Evolutionary conservation across 2,329 filamentous ascomycete genomes (phyloP), one percentile per base, ranked within the genome.

Genomic region (Purpureocillium lavendulum): DNA sequence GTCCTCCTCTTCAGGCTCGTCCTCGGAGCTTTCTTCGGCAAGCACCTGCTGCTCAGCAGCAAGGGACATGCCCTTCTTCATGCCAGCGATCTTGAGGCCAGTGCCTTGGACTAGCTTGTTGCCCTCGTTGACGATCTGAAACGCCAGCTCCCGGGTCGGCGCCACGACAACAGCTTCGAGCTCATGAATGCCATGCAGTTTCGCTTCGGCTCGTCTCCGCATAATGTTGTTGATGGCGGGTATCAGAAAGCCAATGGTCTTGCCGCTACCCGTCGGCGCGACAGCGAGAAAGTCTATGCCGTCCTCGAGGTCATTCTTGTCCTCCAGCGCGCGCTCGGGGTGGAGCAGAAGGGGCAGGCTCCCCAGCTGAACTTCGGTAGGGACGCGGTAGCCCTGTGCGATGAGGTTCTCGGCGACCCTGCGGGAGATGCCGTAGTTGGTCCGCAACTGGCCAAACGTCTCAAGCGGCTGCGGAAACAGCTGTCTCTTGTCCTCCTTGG

Each of bases 201-300:
- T 59, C 49, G 70, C 62, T 30, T 69, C 63, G 1, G 71, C 67
- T 32, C 73, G 64, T 39, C 74, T 64, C 44, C 73, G 69, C 49
- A 86, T 67, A 32, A 94, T 80, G 34, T 77, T 74, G 55, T 94
- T 83, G 50, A 98, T 80, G 3, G 88, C 73, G 0, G 90, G 89
- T 32, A 98, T 84, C 52, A 97, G 63, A 54, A 96, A 98, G 14
- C 88, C 87, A 46, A 98, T 69, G 0, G 92, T 98, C 69, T 98
- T 98, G 33, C 92, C 92, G 58, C 90, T 97, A 17, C 92, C 92
- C 0, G 92, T 98, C 1, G 92, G 92, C 3, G 92, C 92, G 33
- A 97, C 80, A 0, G 87, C 86, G 46, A 98, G 62, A 30, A 98
- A 77, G 65, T 98, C 82, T 4, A 90, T 67, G 8, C 59, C 59